Base-by-base conservation (phyloP, 805 yeast species). In the Wilhelminamyces savonicus region DNA sequence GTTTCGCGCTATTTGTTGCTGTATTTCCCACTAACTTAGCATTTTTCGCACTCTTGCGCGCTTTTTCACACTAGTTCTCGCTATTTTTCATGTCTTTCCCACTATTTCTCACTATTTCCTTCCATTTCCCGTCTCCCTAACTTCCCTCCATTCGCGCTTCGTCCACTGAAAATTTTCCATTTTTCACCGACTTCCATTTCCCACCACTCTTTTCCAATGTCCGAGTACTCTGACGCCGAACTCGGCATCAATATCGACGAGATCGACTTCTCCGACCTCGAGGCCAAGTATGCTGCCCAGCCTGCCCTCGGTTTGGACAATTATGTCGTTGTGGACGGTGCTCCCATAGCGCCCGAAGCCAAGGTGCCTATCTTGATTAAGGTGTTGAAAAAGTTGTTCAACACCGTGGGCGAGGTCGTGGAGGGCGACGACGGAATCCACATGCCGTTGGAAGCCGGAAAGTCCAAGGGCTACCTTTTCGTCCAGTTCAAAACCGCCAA, bases 341-440 rank as follows among this genome's bases (percentile, higher is more conserved):
- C 95, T 8, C 99, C 99, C 43, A 69, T 86, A 38, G 95, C 95
- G 16, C 95, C 97, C 35, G 94, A 81, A 53, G 56, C 85, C 30
- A 92, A 92, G 62, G 83, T 78, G 29, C 83, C 86, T 32, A 76
- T 83, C 35, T 72, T 92, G 52, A 73, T 78, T 44, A 88, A 85
- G 57, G 97, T 94, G 26, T 71, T 92, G 50, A 74, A 71, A 44
- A 90, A 88, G 64, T 70, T 86, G 31, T 80, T 92, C 51, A 63
- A 76, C 27, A 72, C 75, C 40, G 87, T 76, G 26, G 97, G 96
- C 30, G 78, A 76, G 40, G 78, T 92, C 24, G 66, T 55, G 13
- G 68, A 52, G 29, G 70, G 69, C 15, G 69, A 63, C 26, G 76
- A 73, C 27, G 90, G 86, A 31, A 71, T 92, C 52, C 69, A 74